A percentile compares a stretch with the other conserved stretches of the same genome.
Evolutionary conservation across 2,329 filamentous ascomycete genomes (phyloP).

Genomic region (Aaosphaeria arxii): DNA sequence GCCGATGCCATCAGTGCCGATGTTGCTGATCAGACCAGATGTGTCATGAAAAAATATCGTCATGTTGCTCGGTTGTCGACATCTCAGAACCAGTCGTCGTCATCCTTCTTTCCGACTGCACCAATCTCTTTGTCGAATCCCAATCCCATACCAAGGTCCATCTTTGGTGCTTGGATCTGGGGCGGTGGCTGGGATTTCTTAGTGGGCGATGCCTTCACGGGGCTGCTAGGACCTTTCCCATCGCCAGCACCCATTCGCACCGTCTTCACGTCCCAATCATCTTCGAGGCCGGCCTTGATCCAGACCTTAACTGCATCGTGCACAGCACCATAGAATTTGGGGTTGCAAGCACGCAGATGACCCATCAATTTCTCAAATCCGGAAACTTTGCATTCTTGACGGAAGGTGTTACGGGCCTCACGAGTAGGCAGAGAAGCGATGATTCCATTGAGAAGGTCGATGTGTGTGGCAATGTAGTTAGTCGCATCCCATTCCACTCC

Average conservation of each 20-base stretch:
- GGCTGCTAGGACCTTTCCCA: constrained; percentile 27
- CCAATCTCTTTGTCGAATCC: constrained; percentile 30
- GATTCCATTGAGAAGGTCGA: constrained; percentile 90
- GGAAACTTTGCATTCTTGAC: constrained; percentile 74
- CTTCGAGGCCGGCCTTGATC: constrained; percentile 82
- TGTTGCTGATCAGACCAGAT: no score
- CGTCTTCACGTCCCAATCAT: constrained; percentile 80
- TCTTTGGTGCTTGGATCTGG: constrained; percentile 36
- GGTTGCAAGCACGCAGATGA: constrained; percentile 86
- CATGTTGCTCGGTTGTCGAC: no score
- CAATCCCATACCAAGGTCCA: constrained; percentile 29
- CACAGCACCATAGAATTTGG: constrained; percentile 93
- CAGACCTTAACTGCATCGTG: constrained; percentile 87
- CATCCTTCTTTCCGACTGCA: constrained; percentile 11
- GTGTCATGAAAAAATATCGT: no score
- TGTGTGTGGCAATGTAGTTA: constrained; percentile 88
- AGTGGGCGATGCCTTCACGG: constrained; percentile 41
- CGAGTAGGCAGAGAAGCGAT: constrained; percentile 72
- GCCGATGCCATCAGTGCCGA: no score
- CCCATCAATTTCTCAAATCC: constrained; percentile 89
- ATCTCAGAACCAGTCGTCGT: constrained; percentile 32
- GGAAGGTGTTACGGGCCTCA: constrained; percentile 71
- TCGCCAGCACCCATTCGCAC: constrained; percentile 67
- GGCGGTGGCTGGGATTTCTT: constrained; percentile 37
- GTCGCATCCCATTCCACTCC: constrained; percentile 99